A percentile compares a stretch with the other conserved stretches of the same genome.
Evolutionary conservation across 305 asterid genomes (phyloP).

Genomic region (Striga hermonthica): DNA sequence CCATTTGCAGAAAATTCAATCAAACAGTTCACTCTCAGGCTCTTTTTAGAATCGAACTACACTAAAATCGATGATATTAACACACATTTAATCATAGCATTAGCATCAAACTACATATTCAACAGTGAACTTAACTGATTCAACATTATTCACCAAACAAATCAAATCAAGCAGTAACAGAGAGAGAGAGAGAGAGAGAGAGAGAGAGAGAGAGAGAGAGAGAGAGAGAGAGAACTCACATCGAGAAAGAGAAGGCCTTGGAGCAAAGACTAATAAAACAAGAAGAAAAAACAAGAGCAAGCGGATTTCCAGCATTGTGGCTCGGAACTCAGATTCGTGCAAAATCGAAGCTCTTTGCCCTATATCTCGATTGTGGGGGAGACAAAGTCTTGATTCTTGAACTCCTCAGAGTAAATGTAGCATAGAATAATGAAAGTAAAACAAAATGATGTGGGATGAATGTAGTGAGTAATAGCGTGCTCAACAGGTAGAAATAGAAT

Average conservation of each 20-base stretch:
- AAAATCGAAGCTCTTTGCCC: constrained; percentile 16
- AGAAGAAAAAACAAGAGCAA: constrained; percentile 38
- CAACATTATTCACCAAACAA: constrained; percentile 23
- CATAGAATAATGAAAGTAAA: neutral
- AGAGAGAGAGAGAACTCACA: constrained; percentile 37
- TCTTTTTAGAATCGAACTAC: neutral
- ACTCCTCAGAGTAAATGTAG: neutral
- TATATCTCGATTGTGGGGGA: constrained; percentile 22
- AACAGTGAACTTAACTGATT: constrained; percentile 22
- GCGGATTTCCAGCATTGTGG: constrained; percentile 46
- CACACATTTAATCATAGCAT: constrained; percentile 13
- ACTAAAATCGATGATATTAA: constrained; percentile 13
- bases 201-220: constrained; percentile 39
- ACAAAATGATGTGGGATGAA: neutral
- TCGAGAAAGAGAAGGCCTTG: constrained; percentile 47
- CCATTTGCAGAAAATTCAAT: constrained; percentile 22
- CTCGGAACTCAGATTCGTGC: constrained; percentile 27
- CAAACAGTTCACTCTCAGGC: constrained; percentile 13
- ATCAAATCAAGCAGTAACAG: constrained; percentile 21
- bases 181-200: constrained; percentile 26
- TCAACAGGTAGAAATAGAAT: neutral
- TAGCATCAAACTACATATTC: neutral
- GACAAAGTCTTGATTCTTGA: neutral
- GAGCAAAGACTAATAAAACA: constrained; percentile 36
- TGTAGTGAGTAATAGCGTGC: neutral